Conservation (phyloP, 2,329 filamentous ascomycete species). For the Pseudodiploospora longispora region DNA sequence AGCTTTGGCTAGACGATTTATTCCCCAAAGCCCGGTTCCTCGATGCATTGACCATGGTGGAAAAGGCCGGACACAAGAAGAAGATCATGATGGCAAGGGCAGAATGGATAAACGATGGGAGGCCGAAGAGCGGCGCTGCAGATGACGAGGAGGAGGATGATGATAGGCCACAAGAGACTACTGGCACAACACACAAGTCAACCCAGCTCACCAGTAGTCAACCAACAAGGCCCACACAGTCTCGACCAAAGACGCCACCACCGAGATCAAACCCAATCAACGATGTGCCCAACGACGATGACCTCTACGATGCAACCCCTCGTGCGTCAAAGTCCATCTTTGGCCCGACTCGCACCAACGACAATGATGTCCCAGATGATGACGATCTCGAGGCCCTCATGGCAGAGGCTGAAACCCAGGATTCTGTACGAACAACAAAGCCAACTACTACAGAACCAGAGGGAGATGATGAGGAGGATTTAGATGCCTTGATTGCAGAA, state of each 20-base stretch:
- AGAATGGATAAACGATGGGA: conserved; percentile 77
- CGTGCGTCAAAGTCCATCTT: conserved; percentile 13
- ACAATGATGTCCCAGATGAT: conserved; percentile 29
- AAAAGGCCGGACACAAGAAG: conserved; percentile 86
- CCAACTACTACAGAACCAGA: conserved; percentile 3
- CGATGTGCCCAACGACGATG: conserved; percentile 33
- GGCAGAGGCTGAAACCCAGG: conserved; percentile 35
- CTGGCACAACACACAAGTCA: background rate
- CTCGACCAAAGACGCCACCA: conserved; percentile 18
- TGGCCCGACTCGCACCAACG: conserved; percentile 13
- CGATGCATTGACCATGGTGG: conserved; percentile 82
- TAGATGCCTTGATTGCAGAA: conserved; percentile 47
- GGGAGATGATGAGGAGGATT: conserved; percentile 35
- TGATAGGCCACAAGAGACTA: background rate
- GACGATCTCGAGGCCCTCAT: conserved; percentile 48
- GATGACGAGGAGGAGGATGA: conserved; percentile 20
- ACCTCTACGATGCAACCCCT: conserved; percentile 50
- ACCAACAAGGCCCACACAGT: background rate
- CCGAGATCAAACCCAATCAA: conserved; percentile 18
- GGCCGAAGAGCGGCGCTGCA: conserved; percentile 37
- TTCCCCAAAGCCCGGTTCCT: conserved; percentile 92
- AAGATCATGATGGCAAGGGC: conserved; percentile 64
- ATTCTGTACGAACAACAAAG: conserved; percentile 7
- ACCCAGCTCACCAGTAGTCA: background rate
- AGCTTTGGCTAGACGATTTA: conserved; percentile 92